phyloP scores from a whole-genome alignment of 352 stramenopile genomes.

The Pythium guiyangense region DNA sequence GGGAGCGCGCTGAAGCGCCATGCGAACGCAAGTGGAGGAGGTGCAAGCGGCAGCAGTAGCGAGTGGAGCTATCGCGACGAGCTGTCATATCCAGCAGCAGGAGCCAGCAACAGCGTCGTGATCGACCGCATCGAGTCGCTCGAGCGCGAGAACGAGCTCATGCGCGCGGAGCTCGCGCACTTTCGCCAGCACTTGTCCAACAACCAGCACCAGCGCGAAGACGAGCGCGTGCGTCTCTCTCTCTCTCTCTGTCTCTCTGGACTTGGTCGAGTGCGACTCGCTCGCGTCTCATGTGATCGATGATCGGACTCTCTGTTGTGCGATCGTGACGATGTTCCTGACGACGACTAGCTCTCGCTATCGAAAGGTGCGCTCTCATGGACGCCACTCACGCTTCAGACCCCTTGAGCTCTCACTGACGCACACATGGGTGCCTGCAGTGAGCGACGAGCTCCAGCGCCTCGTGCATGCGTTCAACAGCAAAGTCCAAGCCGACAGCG shows the following conservation, averaged over 20 bases:
- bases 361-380: constrained; percentile 16
- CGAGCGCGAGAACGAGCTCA: constrained; percentile 54
- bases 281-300: background rate
- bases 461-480: constrained; percentile 43
- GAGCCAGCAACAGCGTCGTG: constrained; percentile 5
- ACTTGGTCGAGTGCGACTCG: background rate
- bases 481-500: constrained; percentile 52
- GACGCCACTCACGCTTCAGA: background rate
- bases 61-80: constrained; percentile 7
- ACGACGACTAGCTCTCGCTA: constrained; percentile 12
- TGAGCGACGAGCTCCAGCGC: constrained; percentile 53
- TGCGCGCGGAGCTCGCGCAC: constrained; percentile 51
- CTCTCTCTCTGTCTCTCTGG: background rate
- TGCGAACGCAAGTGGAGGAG: background rate
- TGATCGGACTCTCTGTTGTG: background rate
- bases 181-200: constrained; percentile 46
- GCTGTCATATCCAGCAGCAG: background rate
- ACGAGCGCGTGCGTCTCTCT: constrained; percentile 35
- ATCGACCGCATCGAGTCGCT: constrained; percentile 40
- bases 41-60: background rate
- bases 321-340: background rate
- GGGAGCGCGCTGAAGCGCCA: background rate
- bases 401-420: background rate
- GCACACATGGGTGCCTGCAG: constrained; percentile 4
- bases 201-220: constrained; percentile 53